A percentile compares a stretch with the other conserved stretches of the same genome.
phyloP scores from a whole-genome alignment of 306 rosid genomes.

The Abrus precatorius region DNA sequence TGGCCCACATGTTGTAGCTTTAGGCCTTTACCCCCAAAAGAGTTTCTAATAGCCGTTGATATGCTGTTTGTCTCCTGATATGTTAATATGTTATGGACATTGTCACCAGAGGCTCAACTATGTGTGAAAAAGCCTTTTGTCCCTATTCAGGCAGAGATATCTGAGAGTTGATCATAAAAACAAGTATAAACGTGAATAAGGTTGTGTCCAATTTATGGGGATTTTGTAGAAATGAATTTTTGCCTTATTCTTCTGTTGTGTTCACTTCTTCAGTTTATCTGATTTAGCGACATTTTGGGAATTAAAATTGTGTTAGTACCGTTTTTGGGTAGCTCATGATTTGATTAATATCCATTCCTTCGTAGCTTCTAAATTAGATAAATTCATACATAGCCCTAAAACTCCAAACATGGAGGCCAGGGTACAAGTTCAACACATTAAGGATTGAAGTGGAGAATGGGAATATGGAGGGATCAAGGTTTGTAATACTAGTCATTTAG shows the following conservation, averaged over 20 bases:
- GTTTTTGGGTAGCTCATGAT: too few relatives aligned
- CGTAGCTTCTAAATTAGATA: conserved; percentile 25
- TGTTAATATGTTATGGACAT: neutral
- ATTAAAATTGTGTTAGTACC: too few relatives aligned
- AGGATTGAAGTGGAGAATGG: neutral
- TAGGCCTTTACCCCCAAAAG: too few relatives aligned
- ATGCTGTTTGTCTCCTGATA: neutral
- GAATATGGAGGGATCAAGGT: neutral
- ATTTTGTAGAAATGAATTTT: neutral
- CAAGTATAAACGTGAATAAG: too few relatives aligned
- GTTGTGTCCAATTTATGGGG: neutral
- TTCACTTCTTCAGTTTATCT: neutral
- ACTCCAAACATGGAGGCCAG: conserved; percentile 14
- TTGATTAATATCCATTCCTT: neutral
- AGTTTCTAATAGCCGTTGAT: neutral
- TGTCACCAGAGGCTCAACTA: neutral
- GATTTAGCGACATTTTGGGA: too few relatives aligned
- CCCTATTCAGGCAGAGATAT: neutral
- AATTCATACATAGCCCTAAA: neutral
- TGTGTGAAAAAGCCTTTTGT: neutral
- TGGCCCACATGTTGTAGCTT: too few relatives aligned
- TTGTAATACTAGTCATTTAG: neutral
- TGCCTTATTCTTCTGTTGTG: neutral
- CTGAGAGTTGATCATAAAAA: neutral
- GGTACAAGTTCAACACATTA: neutral